A percentile compares a stretch with the other conserved stretches of the same genome.
These are phyloP conservation scores for Iris pallida DNA, from an alignment of 116 monocot genomes.

Conservation along the genomic window DNA sequence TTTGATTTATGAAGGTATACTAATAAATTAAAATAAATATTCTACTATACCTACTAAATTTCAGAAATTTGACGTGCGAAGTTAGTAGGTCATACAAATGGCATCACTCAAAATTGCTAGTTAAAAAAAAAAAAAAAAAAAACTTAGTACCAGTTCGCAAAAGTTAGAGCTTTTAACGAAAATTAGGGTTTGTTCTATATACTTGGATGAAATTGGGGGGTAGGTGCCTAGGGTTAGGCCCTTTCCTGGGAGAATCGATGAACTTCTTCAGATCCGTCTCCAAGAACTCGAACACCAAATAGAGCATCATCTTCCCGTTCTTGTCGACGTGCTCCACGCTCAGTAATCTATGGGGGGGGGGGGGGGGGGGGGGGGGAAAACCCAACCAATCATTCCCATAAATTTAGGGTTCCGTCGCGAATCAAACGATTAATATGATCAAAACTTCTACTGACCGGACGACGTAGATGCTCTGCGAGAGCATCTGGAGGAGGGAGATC, in stretches of 20 bases:
- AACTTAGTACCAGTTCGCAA: too few relatives aligned
- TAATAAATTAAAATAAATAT: too few relatives aligned
- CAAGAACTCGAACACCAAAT: constrained; percentile 59
- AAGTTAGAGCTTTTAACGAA: too few relatives aligned
- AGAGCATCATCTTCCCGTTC: constrained; percentile 42
- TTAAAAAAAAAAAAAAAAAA: too few relatives aligned
- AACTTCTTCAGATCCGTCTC: constrained; percentile 92
- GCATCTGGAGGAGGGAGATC: constrained; percentile 89
- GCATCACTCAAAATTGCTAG: too few relatives aligned
- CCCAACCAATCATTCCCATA: background rate
- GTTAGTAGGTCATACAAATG: too few relatives aligned
- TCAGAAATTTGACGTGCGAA: too few relatives aligned
- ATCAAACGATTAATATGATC: background rate
- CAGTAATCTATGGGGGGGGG: constrained; percentile 45
- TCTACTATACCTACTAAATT: too few relatives aligned
- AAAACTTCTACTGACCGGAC: constrained; percentile 36
- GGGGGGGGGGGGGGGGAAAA: too few relatives aligned
- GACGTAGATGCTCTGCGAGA: constrained; percentile 81
- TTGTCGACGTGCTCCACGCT: constrained; percentile 34
- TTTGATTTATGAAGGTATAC: too few relatives aligned
- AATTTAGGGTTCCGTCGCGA: background rate
- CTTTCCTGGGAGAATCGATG: constrained; percentile 32
- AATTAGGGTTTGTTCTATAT: too few relatives aligned
- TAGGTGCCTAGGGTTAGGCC: constrained; percentile 21
- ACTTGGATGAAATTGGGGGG: constrained; percentile 17